Evolutionary conservation across 2,329 filamentous ascomycete species (phyloP).

Genomic region (Nemania abortiva): DNA sequence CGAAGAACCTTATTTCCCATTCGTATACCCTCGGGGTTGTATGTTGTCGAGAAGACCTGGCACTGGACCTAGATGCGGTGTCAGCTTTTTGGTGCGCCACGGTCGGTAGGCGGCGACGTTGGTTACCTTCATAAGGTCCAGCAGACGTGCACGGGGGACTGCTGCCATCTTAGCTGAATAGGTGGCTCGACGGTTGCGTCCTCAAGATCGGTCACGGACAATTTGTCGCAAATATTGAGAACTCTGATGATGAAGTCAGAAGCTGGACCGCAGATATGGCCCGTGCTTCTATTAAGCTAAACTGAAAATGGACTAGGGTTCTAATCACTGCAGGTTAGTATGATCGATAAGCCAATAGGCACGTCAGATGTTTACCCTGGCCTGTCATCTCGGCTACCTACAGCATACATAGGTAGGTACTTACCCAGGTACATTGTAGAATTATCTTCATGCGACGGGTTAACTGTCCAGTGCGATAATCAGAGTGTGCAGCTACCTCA

Average conservation of each 20-base stretch:
- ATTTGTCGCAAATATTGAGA: constrained; percentile 24
- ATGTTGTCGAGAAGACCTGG: constrained; percentile 89
- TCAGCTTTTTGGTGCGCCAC: constrained; percentile 34
- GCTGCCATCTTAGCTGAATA: constrained; percentile 64
- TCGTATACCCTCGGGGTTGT: constrained; percentile 85
- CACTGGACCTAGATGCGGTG: constrained; percentile 77
- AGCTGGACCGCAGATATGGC: constrained; percentile 18
- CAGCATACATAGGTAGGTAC: not conserved
- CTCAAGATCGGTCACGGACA: constrained; percentile 12
- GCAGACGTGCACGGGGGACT: constrained; percentile 70
- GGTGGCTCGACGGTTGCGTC: constrained; percentile 27
- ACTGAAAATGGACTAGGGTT: not conserved
- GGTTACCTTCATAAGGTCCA: constrained; percentile 83
- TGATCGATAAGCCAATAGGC: not conserved
- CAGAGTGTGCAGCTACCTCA: not conserved
- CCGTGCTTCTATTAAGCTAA: constrained; percentile 8
- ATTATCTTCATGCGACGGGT: not conserved
- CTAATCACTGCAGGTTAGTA: not conserved
- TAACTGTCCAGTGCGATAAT: not conserved
- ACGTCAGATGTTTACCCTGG: not conserved
- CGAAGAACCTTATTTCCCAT: constrained; percentile 93
- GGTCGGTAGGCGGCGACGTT: not conserved
- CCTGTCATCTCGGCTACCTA: not conserved
- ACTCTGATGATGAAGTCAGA: constrained; percentile 23
- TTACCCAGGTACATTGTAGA: not conserved